Evolutionary conservation across 768 basidiomycete genomes (phyloP).

Genomic region (Lyophyllum shimeji): DNA sequence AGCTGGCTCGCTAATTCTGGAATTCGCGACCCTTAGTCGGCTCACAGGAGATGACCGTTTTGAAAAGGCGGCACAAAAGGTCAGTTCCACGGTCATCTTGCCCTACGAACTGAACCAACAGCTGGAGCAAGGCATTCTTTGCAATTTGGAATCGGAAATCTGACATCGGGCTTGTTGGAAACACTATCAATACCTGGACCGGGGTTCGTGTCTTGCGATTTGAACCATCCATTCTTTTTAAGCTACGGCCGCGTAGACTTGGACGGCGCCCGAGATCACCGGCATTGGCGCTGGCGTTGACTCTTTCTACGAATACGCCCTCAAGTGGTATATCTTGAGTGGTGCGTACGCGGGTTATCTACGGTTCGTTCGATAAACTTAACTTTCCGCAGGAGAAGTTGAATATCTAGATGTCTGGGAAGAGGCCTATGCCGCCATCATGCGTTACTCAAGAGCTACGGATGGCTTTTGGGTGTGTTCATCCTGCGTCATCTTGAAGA

Average conservation of each 20-base stretch:
- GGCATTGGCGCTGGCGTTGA: slow-evolving; percentile 94
- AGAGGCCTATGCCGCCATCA: slow-evolving; percentile 78
- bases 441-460: slow-evolving; percentile 77
- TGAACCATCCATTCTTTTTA: neutral
- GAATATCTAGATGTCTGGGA: slow-evolving; percentile 85
- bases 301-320: slow-evolving; percentile 92
- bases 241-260: slow-evolving; percentile 42
- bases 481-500: neutral
- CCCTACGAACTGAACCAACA: neutral
- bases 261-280: slow-evolving; percentile 75
- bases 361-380: neutral
- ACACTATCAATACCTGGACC: slow-evolving; percentile 79
- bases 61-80: slow-evolving; percentile 82
- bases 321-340: slow-evolving; percentile 90
- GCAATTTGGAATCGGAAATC: slow-evolving; percentile 92
- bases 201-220: slow-evolving; percentile 53
- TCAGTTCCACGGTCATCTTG: slow-evolving; percentile 7
- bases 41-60: slow-evolving; percentile 89
- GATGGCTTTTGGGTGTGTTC: slow-evolving; percentile 86
- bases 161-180: slow-evolving; percentile 82
- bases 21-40: slow-evolving; percentile 91
- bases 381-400: slow-evolving; percentile 56
- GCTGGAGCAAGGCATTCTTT: slow-evolving; percentile 64
- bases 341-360: slow-evolving; percentile 36
- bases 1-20: slow-evolving; percentile 89